Percentiles rank a stretch among this genome's conserved stretches.
These are phyloP conservation scores for Sporobolomyces roseus DNA, from an alignment of 768 basidiomycete genomes.

Conservation along the genomic window DNA sequence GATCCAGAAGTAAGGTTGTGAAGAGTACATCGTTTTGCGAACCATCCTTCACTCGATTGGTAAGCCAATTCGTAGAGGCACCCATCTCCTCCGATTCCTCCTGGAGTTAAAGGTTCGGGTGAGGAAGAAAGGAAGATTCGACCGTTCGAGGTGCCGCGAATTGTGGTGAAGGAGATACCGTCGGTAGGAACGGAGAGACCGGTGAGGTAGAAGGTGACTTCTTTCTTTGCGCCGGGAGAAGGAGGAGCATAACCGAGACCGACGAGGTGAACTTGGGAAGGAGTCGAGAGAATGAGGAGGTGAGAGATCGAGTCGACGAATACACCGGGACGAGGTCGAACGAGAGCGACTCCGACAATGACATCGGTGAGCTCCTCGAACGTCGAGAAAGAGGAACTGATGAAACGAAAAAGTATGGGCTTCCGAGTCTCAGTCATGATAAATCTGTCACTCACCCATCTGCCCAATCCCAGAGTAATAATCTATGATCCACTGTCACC, in stretches of 20 bases:
- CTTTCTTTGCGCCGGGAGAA: conserved; percentile 55
- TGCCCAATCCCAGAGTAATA: conserved; percentile 94
- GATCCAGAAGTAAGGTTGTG: conserved; percentile 58
- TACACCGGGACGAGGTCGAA: conserved; percentile 72
- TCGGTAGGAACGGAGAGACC: conserved; percentile 75
- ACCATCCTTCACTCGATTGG: conserved; percentile 85
- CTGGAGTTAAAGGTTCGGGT: conserved; percentile 46
- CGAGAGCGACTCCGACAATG: conserved; percentile 81
- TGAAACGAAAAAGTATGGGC: background rate
- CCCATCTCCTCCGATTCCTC: conserved; percentile 66
- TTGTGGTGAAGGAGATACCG: conserved; percentile 72
- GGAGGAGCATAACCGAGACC: conserved; percentile 57
- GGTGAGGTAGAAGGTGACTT: conserved; percentile 84
- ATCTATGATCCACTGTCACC: conserved; percentile 88
- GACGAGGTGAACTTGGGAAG: conserved; percentile 73
- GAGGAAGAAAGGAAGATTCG: conserved; percentile 75
- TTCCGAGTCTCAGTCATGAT: background rate
- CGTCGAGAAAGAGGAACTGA: conserved; percentile 82
- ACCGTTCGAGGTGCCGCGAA: conserved; percentile 72
- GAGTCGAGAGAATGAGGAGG: conserved; percentile 84
- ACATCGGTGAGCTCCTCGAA: conserved; percentile 85
- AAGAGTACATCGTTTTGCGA: conserved; percentile 76
- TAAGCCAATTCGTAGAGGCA: conserved; percentile 89
- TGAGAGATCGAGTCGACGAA: conserved; percentile 90
- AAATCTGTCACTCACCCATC: conserved; percentile 66